Evolutionary conservation across 805 yeast species (phyloP).

Genomic region (Maudiozyma barnettii): DNA sequence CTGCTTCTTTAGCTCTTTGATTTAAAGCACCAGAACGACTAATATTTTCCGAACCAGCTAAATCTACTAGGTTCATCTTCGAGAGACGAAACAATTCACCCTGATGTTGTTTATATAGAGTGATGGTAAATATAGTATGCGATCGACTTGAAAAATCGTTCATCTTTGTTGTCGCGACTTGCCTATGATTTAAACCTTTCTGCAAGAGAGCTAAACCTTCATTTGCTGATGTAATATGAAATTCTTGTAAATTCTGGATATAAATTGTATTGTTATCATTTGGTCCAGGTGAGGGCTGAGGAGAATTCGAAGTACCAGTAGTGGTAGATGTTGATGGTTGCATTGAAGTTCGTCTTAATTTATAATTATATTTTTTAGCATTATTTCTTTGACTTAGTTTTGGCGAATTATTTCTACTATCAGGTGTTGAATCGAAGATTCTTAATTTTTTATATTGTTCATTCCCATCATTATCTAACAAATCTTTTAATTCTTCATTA

Average conservation of each 20-base stretch:
- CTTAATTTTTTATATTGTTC: slow-evolving; percentile 36
- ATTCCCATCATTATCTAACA: slow-evolving; percentile 33
- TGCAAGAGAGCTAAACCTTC: slow-evolving; percentile 49
- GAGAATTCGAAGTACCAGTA: not conserved
- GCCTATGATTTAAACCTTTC: slow-evolving; percentile 49
- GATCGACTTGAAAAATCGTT: slow-evolving; percentile 68
- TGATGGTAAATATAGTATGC: slow-evolving; percentile 65
- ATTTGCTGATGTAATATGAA: slow-evolving; percentile 41
- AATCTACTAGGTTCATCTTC: slow-evolving; percentile 80
- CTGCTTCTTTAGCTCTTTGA: slow-evolving; percentile 87
- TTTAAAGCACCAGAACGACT: slow-evolving; percentile 79
- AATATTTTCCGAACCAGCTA: slow-evolving; percentile 93
- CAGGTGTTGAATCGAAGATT: slow-evolving; percentile 36
- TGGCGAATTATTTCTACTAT: slow-evolving; percentile 16
- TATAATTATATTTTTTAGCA: slow-evolving; percentile 4
- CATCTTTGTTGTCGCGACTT: slow-evolving; percentile 64
- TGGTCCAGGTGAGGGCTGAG: not conserved
- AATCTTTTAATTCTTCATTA: slow-evolving; percentile 75
- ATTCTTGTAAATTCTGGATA: slow-evolving; percentile 59
- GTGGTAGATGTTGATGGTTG: not conserved
- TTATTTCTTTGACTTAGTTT: slow-evolving; percentile 4
- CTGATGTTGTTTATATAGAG: slow-evolving; percentile 42
- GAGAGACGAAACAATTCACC: slow-evolving; percentile 44
- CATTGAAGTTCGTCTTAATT: slow-evolving; percentile 7
- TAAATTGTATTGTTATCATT: slow-evolving; percentile 26